Conservation (phyloP, 2,329 filamentous ascomycete species). For the Magnaporthiopsis poae region DNA sequence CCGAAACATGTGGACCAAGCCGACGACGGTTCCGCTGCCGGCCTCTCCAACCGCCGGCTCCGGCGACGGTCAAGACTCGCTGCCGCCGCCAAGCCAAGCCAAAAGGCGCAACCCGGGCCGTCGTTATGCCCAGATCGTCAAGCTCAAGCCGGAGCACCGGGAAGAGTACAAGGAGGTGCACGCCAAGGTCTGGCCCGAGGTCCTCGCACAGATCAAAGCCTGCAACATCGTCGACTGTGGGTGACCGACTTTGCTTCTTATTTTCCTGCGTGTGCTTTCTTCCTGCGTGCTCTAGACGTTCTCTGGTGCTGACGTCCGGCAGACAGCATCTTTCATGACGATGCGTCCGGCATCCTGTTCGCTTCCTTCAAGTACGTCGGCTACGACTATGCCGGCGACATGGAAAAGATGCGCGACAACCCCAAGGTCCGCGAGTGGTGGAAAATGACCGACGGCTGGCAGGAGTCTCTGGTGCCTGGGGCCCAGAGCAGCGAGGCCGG, state of each 20-base stretch:
- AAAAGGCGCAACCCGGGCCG: constrained; percentile 32
- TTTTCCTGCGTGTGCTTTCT: not conserved
- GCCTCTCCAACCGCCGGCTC: not conserved
- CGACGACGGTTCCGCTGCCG: not conserved
- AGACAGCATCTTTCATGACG: constrained; percentile 68
- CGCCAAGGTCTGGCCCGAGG: constrained; percentile 66
- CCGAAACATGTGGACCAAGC: constrained; percentile 8
- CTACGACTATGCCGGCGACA: constrained; percentile 60
- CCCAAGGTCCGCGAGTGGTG: constrained; percentile 69
- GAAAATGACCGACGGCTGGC: constrained; percentile 68
- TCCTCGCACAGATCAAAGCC: constrained; percentile 63
- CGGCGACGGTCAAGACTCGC: not conserved
- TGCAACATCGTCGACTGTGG: constrained; percentile 66
- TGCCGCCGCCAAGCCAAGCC: constrained; percentile 12
- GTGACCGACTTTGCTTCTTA: constrained; percentile 16
- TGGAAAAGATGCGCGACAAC: constrained; percentile 66
- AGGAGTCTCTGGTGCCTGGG: constrained; percentile 53
- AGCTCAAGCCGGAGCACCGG: constrained; percentile 56
- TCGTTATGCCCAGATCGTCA: constrained; percentile 63
- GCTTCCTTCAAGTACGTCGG: constrained; percentile 73
- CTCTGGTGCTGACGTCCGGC: not conserved
- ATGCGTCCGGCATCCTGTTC: constrained; percentile 54
- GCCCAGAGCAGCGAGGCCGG: constrained; percentile 50
- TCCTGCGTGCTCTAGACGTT: no score
- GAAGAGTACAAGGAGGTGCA: constrained; percentile 66